Evolutionary conservation across 2,329 filamentous ascomycete species (phyloP).

Genomic region (Hypoxylon sp.): DNA sequence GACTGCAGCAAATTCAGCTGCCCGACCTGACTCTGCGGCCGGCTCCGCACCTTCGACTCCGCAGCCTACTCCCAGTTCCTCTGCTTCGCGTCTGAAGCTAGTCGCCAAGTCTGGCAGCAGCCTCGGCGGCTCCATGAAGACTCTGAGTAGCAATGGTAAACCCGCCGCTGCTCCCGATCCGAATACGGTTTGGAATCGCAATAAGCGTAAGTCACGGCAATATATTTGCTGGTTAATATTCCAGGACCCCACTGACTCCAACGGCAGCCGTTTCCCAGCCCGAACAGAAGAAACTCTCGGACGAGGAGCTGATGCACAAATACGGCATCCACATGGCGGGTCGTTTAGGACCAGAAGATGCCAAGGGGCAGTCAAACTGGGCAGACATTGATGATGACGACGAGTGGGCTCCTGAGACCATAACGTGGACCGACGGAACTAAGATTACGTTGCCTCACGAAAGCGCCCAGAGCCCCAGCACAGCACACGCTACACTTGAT

Average conservation of each 20-base stretch:
- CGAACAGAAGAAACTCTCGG: constrained; percentile 84
- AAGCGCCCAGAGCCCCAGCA: constrained; percentile 48
- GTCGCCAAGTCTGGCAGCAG: constrained; percentile 79
- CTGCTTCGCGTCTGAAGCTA: constrained; percentile 74
- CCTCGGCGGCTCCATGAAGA: constrained; percentile 64
- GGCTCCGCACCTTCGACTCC: constrained; percentile 60
- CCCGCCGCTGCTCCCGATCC: constrained; percentile 74
- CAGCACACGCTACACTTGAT: constrained; percentile 51
- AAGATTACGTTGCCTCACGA: constrained; percentile 80
- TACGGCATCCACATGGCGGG: constrained; percentile 88
- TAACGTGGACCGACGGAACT: constrained; percentile 90
- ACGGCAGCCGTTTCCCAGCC: constrained; percentile 69
- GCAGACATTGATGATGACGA: constrained; percentile 92
- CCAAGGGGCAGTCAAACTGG: constrained; percentile 84
- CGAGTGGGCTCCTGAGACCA: constrained; percentile 86
- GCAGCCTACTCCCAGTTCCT: constrained; percentile 60
- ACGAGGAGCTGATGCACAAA: constrained; percentile 85
- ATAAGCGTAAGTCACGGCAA: constrained; percentile 71
- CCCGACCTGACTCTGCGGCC: constrained; percentile 64
- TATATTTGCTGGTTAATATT: constrained; percentile 13
- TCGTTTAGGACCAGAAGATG: constrained; percentile 80
- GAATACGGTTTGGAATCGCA: constrained; percentile 89
- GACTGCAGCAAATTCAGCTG: constrained; percentile 58
- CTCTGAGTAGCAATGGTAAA: constrained; percentile 68
- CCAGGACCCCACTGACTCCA: constrained; percentile 45